These are phyloP conservation scores for Alternaria triticimaculans DNA, from an alignment of 2,329 filamentous ascomycete genomes.

Conservation along the genomic window DNA sequence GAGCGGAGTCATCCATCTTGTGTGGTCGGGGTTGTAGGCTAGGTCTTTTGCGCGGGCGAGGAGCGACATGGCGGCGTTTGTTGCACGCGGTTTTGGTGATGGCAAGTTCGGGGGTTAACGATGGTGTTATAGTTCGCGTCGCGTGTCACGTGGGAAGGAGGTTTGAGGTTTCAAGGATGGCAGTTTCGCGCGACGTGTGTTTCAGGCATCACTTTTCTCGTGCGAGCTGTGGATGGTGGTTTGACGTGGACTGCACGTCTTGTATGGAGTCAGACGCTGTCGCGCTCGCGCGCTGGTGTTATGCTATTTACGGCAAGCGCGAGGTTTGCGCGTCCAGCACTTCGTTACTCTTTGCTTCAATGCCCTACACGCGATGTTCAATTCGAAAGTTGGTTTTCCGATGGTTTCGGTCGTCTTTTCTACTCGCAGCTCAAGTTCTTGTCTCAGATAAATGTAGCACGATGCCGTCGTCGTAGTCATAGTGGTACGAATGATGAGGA, in stretches of 20 bases:
- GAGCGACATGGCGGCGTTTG: conserved; percentile 43
- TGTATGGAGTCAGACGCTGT: not conserved
- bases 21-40: conserved; percentile 62
- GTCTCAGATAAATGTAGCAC: not conserved
- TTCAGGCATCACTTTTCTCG: conserved; percentile 28
- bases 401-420: not conserved
- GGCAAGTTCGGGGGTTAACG: conserved; percentile 13
- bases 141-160: conserved; percentile 31
- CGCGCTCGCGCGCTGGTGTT: not conserved
- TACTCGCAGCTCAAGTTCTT: not conserved
- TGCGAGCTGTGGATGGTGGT: conserved; percentile 10
- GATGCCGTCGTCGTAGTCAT: not conserved
- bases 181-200: conserved; percentile 31
- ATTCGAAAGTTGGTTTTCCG: not conserved
- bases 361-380: not conserved
- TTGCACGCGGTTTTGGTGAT: not conserved
- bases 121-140: conserved; percentile 27
- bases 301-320: not conserved
- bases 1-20: conserved; percentile 68
- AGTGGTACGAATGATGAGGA: not conserved
- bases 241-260: conserved; percentile 1
- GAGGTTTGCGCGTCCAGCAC: not conserved
- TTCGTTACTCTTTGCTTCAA: not conserved
- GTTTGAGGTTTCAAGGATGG: conserved; percentile 31
- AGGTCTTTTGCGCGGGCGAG: conserved; percentile 47